Base-by-base conservation (phyloP, 257 asterid genomes). In the Mitragyna speciosa region DNA sequence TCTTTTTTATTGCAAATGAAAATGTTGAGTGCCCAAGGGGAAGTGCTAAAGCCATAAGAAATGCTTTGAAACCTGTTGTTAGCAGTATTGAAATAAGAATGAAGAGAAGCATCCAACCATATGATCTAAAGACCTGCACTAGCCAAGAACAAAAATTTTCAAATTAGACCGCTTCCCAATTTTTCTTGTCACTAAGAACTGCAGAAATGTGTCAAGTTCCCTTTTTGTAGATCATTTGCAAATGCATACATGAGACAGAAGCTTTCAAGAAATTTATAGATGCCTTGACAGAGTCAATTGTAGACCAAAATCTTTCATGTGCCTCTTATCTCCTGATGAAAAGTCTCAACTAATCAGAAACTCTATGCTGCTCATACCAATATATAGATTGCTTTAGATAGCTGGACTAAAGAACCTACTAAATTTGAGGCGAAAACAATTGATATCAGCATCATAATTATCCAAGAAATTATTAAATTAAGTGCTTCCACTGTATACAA, bases 101-200 rank as follows among this genome's bases (percentile, higher is more conserved):
- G 52, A 86, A 82, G 11, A 97, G 97, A 82, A 92, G 89, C 77
- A 74, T 30, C 96, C 88, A 90, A 70, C 98, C 97, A 48, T 76
- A 93, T 56, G 97, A 87, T 76, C 86, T 68, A 71, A 95, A 92
- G 70, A 89, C 98, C 99, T 95, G 92, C 86, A 88, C 76, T 76
- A 71, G 68, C 82, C 56, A 82, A 75, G 39, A 78, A 79, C 28
- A 81, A 71, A 64, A 52, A 64, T 54, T 78, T 82, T 0, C 11
- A 15, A 31, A 14, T 59, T 59, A 8, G 14, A 59, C 59, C 75
- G 9, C 56, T 24, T 71, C 20, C 61, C 22, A 43, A n/a, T 41
- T 22, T 19, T 5, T 5, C n/a, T 67, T 2, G n/a, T 30, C 12
- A 26, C 41, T 7, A 71, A 4, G 59, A 71, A 12, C 39, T 63